Base-by-base conservation (phyloP, 371 early-diverging fungal species). In the Mortierella sp. region DNA sequence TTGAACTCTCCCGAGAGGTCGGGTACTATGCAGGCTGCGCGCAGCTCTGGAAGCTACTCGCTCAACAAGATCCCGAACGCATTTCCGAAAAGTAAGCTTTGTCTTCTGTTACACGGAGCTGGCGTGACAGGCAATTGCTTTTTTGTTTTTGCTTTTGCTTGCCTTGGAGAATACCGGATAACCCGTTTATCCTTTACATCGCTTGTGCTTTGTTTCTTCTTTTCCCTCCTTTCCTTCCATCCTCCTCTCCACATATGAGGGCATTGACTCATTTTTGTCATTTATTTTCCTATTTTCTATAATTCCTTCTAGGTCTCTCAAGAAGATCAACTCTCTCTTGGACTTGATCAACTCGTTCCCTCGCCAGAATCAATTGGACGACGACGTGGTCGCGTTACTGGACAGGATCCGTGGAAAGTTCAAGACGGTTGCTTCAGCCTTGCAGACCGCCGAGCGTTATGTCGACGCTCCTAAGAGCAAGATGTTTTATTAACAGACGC, bases 1-100 rank as follows among this genome's bases (percentile, higher is more conserved):
- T 92, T 82, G 93, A 92, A 54, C 86, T 95, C 4, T 93, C 93
- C 34, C 90, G 89, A 48, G 96, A 95, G 79, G 88, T 95, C 73
- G 95, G 95, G 28, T 95, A 93, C 76, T 95, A 95, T 83, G 82
- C 88, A 6, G 96, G 96, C 14, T 93, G 94, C 78, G 92, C 90
- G 19, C 89, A 92, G 54, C 81, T 90, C 69, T 95, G 96, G 96
- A 85, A 89, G 19, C 70, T 87, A 16, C 75, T 93, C 8, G 81
- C 91, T 14, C 73, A 64, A 3, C 67, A 76, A 31, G 88, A 89
- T 61, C 88, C 90, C 0, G 90, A 91, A 5, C 82, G 80, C 37
- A 82, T 91, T 24, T 82, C 90, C 24, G 79, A 88, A 48, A 90
- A 88, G 91, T 90, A 90, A 83, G 77, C 16, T 61, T 57, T 50